phyloP scores from a whole-genome alignment of 192 early-diverging fungal species.

The Dissophora ornata region DNA sequence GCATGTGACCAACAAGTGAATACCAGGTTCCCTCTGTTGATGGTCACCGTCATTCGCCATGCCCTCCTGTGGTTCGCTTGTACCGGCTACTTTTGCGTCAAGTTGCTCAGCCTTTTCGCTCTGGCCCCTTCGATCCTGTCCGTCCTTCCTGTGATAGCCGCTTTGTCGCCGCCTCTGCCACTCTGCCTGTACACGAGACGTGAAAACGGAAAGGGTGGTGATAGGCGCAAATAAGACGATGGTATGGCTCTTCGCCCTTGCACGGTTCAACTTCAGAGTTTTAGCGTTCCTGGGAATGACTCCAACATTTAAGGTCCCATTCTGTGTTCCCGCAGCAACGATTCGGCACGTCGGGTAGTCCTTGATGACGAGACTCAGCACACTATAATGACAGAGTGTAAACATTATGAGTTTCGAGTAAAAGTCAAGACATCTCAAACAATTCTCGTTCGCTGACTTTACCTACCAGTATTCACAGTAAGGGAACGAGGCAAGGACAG shows the following conservation, averaged over 20 bases:
- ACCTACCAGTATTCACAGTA: conserved; percentile 52
- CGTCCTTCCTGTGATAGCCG: neutral
- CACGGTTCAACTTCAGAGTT: conserved; percentile 26
- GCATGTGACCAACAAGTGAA: conserved; percentile 66
- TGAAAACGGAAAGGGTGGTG: conserved; percentile 38
- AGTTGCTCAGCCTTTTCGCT: neutral
- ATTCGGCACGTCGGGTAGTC: conserved; percentile 37
- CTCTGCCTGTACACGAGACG: conserved; percentile 24
- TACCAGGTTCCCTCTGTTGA: conserved; percentile 25
- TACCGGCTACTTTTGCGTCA: neutral
- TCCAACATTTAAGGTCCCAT: conserved; percentile 41
- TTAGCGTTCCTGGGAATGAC: conserved; percentile 35
- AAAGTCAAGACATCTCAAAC: too few species aligned
- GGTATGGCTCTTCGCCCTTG: conserved; percentile 28
- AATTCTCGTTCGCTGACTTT: neutral
- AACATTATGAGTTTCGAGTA: neutral
- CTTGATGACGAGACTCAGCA: conserved; percentile 41
- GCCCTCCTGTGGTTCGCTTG: neutral
- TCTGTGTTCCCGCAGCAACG: conserved; percentile 48
- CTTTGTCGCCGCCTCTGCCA: neutral
- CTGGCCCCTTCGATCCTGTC: neutral
- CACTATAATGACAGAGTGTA: conserved; percentile 18
- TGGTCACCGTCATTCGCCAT: neutral
- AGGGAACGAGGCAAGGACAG: conserved; percentile 31
- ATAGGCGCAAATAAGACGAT: conserved; percentile 47